Evolutionary conservation across 2,329 filamentous ascomycete genomes (phyloP), one percentile per base, ranked within the genome.

Genomic region (Ascosphaera apis): DNA sequence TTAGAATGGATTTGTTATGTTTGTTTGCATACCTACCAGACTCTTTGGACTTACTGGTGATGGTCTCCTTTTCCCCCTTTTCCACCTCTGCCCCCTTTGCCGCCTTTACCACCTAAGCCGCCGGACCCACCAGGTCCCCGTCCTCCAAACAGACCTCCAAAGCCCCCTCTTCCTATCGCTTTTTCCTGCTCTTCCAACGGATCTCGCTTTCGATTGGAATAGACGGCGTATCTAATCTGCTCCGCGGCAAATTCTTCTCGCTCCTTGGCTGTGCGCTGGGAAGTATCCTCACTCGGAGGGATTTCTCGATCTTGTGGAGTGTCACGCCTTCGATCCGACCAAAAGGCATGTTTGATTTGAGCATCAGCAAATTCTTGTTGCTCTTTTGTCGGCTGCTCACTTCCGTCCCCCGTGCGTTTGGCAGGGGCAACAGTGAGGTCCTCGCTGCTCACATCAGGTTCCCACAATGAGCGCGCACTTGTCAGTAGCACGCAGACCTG

Each of bases 1-100:
- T 8, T 57, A 57, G 9, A 36, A 40, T 28, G n/a, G n/a, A n/a
- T n/a, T n/a, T n/a, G n/a, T n/a, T n/a, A n/a, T n/a, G n/a, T n/a
- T n/a, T n/a, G n/a, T n/a, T n/a, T n/a, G n/a, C n/a, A n/a, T n/a
- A n/a, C n/a, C n/a, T 27, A 17, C 18, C 31, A 23, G 21, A 11
- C 5, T 11, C 21, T 5, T 37, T 45, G n/a, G 44, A 15, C 43
- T 41, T 41, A 34, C 32, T 42, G 35, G 33, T 27, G 18, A 11
- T 37, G 36, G 15, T 33, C 37, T 13, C 27, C 18, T 11, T 25
- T 15, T 18, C 23, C 16, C 4, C 19, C 11, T 6, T 18, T 0
- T 18, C 21, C 34, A 27, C n/a, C 9, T 9, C 25, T 5, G n/a
- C n/a, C n/a, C n/a, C n/a, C n/a, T n/a, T n/a, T n/a, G n/a, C n/a